phyloP scores from a whole-genome alignment of 306 rosid genomes.

The Amphicarpaea edgeworthii region DNA sequence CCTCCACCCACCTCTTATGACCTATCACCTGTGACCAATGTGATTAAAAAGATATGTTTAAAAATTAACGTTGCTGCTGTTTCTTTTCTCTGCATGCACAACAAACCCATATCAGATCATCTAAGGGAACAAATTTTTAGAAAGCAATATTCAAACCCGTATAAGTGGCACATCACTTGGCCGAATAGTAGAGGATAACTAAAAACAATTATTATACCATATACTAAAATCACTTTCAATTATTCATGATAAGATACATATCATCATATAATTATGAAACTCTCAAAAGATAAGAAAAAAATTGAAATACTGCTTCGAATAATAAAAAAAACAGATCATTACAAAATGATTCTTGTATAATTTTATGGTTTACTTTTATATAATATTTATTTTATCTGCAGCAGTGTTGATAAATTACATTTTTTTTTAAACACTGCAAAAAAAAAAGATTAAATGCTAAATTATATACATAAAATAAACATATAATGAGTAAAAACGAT shows the following conservation, averaged over 20 bases:
- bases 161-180: no score
- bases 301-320: neutral
- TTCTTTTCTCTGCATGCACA: neutral
- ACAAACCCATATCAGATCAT: neutral
- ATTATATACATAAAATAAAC: no score
- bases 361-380: no score
- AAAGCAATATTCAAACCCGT: no score
- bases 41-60: neutral
- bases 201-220: neutral
- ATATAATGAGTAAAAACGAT: no score
- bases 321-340: no score
- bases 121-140: neutral
- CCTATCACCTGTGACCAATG: conserved; percentile 14
- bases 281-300: neutral
- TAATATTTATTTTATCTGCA: no score
- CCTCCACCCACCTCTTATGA: conserved; percentile 7
- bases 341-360: no score
- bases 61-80: neutral
- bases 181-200: neutral
- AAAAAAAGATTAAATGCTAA: no score
- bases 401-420: no score
- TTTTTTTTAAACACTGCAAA: no score
- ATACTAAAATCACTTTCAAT: conserved; percentile 23
- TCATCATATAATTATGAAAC: neutral
- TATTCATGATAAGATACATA: neutral